Evolutionary conservation across 805 yeast species (phyloP).

Genomic region (Lipomyces lipofer): DNA sequence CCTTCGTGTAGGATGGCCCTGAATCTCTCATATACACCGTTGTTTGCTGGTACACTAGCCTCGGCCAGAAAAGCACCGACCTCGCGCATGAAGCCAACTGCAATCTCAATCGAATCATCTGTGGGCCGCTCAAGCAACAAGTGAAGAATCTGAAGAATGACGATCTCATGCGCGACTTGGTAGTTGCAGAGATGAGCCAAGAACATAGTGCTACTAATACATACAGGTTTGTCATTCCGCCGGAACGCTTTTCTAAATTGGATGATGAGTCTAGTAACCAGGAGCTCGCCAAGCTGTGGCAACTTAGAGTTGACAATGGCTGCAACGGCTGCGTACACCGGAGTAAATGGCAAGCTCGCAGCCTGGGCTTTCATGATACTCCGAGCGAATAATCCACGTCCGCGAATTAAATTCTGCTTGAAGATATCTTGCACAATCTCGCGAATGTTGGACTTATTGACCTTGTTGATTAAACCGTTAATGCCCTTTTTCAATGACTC

Average conservation of each 20-base stretch:
- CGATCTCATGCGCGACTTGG: constrained; percentile 56
- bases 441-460: constrained; percentile 50
- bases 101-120: constrained; percentile 57
- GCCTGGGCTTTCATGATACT: constrained; percentile 57
- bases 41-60: constrained; percentile 48
- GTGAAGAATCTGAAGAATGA: constrained; percentile 55
- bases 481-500: constrained; percentile 50
- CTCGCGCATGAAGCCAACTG: constrained; percentile 50
- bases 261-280: constrained; percentile 54
- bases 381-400: constrained; percentile 60
- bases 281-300: constrained; percentile 65
- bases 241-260: constrained; percentile 59
- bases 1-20: constrained; percentile 62
- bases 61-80: constrained; percentile 55
- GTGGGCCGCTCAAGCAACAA: constrained; percentile 51
- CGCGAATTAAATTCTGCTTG: constrained; percentile 58
- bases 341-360: constrained; percentile 45
- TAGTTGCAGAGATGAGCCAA: constrained; percentile 65
- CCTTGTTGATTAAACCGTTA: constrained; percentile 50
- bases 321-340: constrained; percentile 58
- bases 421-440: constrained; percentile 53
- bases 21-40: constrained; percentile 59
- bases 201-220: constrained; percentile 50
- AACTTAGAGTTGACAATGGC: constrained; percentile 64
- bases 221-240: constrained; percentile 47